Percentiles rank a stretch among this genome's conserved stretches.
Evolutionary conservation across 2,329 filamentous ascomycete genomes (phyloP).

Genomic region (Blastomyces silverae): DNA sequence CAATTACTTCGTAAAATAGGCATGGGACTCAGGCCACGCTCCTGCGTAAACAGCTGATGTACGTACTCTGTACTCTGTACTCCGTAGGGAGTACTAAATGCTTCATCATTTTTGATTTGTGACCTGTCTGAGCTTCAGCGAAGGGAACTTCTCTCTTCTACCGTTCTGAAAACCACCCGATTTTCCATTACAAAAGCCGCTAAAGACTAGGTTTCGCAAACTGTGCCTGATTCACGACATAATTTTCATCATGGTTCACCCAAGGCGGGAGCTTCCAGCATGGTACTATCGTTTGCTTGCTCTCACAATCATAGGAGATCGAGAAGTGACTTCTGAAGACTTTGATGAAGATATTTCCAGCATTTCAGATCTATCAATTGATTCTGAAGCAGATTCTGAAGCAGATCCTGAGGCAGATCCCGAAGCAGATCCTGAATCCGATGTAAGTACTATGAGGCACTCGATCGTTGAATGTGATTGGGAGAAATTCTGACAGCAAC

Average conservation of each 20-base stretch:
- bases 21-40: too few species aligned
- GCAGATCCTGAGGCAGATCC: too few species aligned
- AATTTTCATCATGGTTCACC: conserved; percentile 8
- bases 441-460: conserved; percentile 11
- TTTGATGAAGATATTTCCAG: conserved; percentile 16
- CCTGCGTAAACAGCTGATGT: too few species aligned
- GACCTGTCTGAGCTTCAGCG: too few species aligned
- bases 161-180: neutral
- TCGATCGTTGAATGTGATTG: neutral
- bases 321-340: neutral
- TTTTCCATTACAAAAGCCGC: neutral
- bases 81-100: too few species aligned
- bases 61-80: too few species aligned
- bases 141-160: too few species aligned
- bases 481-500: neutral
- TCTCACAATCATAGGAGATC: conserved; percentile 12
- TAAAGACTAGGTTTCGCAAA: neutral
- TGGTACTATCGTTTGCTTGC: conserved; percentile 12
- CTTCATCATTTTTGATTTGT: too few species aligned
- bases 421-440: too few species aligned
- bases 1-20: too few species aligned
- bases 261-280: conserved; percentile 8
- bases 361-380: conserved; percentile 6
- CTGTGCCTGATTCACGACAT: neutral
- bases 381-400: conserved; percentile 9